Percentiles rank a stretch among this genome's conserved stretches.
Evolutionary conservation across 192 early-diverging fungal genomes (phyloP).

Genomic region (Chytriomyces confervae): DNA sequence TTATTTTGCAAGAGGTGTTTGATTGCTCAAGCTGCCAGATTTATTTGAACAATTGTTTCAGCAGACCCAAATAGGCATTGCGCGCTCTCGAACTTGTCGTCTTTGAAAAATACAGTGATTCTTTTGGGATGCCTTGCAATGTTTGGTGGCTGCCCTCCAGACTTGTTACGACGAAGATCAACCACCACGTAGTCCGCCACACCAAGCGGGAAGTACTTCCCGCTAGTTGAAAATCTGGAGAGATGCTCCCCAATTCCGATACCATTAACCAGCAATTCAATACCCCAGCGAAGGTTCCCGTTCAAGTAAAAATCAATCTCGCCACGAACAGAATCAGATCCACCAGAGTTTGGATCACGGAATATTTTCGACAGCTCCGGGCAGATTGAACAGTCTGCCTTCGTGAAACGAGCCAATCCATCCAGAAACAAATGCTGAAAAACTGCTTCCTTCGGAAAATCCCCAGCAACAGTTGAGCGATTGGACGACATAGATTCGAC

Average conservation of each 20-base stretch:
- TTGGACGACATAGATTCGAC: constrained; percentile 22
- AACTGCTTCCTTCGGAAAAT: constrained; percentile 23
- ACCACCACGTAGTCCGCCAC: constrained; percentile 26
- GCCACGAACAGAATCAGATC: constrained; percentile 22
- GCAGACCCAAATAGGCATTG: constrained; percentile 9
- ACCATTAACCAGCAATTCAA: constrained; percentile 34
- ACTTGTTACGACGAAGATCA: constrained; percentile 14
- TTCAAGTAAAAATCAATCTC: constrained; percentile 41
- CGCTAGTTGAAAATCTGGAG: constrained; percentile 11
- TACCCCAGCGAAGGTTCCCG: constrained; percentile 32
- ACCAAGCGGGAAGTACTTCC: constrained; percentile 31
- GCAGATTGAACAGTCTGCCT: constrained; percentile 27
- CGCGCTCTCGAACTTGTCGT: constrained; percentile 1
- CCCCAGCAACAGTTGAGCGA: constrained; percentile 21
- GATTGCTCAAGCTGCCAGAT: too few relatives aligned
- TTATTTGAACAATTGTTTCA: not conserved
- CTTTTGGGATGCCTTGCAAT: not conserved
- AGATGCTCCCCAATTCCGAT: constrained; percentile 31
- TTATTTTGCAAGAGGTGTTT: too few relatives aligned
- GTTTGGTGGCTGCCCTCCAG: constrained; percentile 29
- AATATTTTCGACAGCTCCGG: constrained; percentile 33
- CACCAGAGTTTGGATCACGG: constrained; percentile 6
- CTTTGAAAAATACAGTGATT: constrained; percentile 12
- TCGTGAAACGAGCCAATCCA: constrained; percentile 25
- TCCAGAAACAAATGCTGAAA: constrained; percentile 29